phyloP scores from a whole-genome alignment of 331 rosid genomes.

The Phaseolus coccineus region DNA sequence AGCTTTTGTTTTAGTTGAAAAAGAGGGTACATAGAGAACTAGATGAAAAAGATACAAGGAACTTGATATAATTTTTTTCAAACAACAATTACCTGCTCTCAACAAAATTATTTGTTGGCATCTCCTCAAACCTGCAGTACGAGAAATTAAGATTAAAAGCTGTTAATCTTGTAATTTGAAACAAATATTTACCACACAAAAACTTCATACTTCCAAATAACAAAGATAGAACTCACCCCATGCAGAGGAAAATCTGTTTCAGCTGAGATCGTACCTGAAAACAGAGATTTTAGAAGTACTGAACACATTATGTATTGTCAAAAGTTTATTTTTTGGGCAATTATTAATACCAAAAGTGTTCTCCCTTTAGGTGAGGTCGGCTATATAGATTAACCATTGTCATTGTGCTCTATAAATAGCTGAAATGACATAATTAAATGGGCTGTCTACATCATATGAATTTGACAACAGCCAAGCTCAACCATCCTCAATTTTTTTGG shows the following conservation, averaged over 20 bases:
- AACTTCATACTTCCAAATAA: constrained; percentile 30
- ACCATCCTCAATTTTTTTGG: neutral
- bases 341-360: no score
- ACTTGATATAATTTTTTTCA: neutral
- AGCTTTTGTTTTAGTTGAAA: neutral
- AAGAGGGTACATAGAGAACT: neutral
- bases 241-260: constrained; percentile 80
- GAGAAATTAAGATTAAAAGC: constrained; percentile 30
- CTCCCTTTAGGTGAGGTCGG: no score
- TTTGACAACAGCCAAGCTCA: neutral
- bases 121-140: constrained; percentile 90
- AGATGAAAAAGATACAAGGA: neutral
- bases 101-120: constrained; percentile 95
- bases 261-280: constrained; percentile 82
- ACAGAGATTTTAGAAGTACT: constrained; percentile 34
- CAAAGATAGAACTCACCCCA: constrained; percentile 78
- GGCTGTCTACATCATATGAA: neutral
- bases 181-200: constrained; percentile 24
- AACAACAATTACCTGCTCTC: constrained; percentile 83
- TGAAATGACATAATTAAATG: neutral
- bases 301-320: constrained; percentile 16
- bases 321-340: no score
- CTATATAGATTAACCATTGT: no score
- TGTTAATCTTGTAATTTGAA: constrained; percentile 32
- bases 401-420: no score